Evolutionary conservation across 2,329 filamentous ascomycete genomes (phyloP).

Genomic region (Colletotrichum incanum): DNA sequence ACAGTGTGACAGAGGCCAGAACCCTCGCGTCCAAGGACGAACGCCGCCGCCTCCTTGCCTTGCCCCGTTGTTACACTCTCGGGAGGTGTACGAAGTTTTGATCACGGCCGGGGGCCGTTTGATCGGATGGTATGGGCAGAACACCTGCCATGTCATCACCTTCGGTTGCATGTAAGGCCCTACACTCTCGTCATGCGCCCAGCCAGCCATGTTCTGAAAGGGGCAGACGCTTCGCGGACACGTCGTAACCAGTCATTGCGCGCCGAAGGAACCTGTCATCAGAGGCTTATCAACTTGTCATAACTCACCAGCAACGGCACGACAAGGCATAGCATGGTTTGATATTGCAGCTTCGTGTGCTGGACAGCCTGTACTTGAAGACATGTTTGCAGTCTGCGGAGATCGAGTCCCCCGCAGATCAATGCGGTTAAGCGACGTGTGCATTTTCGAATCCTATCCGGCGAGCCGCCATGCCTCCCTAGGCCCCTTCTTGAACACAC

Average conservation of each 20-base stretch:
- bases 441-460: neutral
- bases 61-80: no score
- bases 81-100: slow-evolving; percentile 9
- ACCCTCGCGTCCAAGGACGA: no score
- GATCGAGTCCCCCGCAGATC: neutral
- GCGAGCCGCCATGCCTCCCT: neutral
- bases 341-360: slow-evolving; percentile 3
- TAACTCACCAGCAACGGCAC: no score
- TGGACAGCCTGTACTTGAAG: neutral
- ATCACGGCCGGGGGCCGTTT: slow-evolving; percentile 23
- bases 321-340: neutral
- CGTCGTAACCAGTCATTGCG: slow-evolving; percentile 1
- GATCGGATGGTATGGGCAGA: slow-evolving; percentile 30
- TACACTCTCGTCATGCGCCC: slow-evolving; percentile 28
- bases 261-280: neutral
- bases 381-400: neutral
- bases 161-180: slow-evolving; percentile 8
- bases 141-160: slow-evolving; percentile 26
- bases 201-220: neutral
- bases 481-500: neutral
- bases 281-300: neutral
- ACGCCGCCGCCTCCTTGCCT: no score
- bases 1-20: no score
- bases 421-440: neutral
- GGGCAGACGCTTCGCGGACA: neutral